Percentiles rank a stretch among this genome's conserved stretches.
Conservation (phyloP, 2,329 filamentous ascomycete species). For the Sporothrix globosa region DNA sequence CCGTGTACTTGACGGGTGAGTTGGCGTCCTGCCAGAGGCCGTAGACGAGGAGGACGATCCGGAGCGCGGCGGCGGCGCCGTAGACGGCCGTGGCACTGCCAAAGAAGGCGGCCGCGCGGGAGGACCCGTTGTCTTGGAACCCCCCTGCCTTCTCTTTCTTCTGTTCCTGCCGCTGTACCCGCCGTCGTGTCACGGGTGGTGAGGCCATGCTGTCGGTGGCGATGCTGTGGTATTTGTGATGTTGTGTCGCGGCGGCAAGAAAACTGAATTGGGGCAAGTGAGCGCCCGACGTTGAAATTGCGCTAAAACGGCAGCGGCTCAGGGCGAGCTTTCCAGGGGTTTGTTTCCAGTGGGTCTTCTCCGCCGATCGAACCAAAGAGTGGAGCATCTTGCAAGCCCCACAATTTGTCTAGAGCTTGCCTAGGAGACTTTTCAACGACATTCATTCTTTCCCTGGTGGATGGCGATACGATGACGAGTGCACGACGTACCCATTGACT, state of each 20-base stretch:
- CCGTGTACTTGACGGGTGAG: conserved; percentile 94
- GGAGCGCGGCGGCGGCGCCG: conserved; percentile 63
- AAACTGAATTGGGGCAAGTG: neutral
- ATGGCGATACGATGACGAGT: too few relatives aligned
- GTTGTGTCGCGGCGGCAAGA: neutral
- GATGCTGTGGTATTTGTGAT: neutral
- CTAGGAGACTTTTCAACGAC: conserved; percentile 17
- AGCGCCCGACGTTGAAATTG: neutral
- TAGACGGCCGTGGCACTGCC: conserved; percentile 56
- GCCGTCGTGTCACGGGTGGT: conserved; percentile 17
- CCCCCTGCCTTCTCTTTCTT: too few relatives aligned
- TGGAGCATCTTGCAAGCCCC: neutral
- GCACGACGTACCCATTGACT: neutral
- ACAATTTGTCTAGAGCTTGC: neutral
- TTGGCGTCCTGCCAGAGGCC: conserved; percentile 90
- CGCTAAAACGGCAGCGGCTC: conserved; percentile 10
- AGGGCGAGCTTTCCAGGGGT: neutral
- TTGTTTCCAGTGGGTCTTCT: neutral
- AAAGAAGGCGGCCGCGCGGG: conserved; percentile 41
- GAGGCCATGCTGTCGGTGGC: conserved; percentile 15
- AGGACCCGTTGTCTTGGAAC: conserved; percentile 22
- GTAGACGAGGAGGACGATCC: conserved; percentile 76
- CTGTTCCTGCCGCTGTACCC: neutral
- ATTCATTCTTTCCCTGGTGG: conserved; percentile 1
- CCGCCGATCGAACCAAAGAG: conserved; percentile 1